phyloP scores from a whole-genome alignment of 768 basidiomycete genomes.

The Lactifluus rugatus region DNA sequence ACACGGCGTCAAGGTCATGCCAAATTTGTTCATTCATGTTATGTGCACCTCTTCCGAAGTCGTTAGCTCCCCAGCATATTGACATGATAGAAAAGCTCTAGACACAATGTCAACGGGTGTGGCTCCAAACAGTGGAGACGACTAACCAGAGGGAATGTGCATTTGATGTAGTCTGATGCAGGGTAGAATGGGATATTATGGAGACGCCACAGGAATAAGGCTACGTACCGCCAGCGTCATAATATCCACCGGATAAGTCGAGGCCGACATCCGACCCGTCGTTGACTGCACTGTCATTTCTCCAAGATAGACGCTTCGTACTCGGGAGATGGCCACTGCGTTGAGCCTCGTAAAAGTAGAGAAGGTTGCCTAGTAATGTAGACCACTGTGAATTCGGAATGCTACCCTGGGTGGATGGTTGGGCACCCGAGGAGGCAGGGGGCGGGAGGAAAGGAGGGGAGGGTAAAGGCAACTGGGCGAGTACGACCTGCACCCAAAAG shows the following conservation, averaged over 20 bases:
- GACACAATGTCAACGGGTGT: constrained; percentile 1
- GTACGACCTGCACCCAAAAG: constrained; percentile 23
- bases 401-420: constrained; percentile 29
- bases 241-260: constrained; percentile 82
- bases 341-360: constrained; percentile 91
- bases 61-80: constrained; percentile 83
- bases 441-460: constrained; percentile 58
- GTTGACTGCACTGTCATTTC: constrained; percentile 67
- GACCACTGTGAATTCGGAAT: constrained; percentile 74
- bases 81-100: constrained; percentile 80
- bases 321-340: constrained; percentile 65
- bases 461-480: constrained; percentile 55
- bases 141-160: constrained; percentile 71
- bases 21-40: background rate
- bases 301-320: constrained; percentile 72
- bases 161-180: constrained; percentile 71
- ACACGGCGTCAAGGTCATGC: background rate
- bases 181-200: background rate
- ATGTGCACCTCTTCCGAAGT: constrained; percentile 61
- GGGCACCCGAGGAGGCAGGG: constrained; percentile 44
- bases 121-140: background rate
- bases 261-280: constrained; percentile 69
- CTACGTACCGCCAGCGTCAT: constrained; percentile 78
- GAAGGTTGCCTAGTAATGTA: constrained; percentile 62
- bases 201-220: background rate